These are phyloP conservation scores for Aspergillus ostianus DNA, from an alignment of 495 filamentous ascomycete genomes.

Conservation along the genomic window DNA sequence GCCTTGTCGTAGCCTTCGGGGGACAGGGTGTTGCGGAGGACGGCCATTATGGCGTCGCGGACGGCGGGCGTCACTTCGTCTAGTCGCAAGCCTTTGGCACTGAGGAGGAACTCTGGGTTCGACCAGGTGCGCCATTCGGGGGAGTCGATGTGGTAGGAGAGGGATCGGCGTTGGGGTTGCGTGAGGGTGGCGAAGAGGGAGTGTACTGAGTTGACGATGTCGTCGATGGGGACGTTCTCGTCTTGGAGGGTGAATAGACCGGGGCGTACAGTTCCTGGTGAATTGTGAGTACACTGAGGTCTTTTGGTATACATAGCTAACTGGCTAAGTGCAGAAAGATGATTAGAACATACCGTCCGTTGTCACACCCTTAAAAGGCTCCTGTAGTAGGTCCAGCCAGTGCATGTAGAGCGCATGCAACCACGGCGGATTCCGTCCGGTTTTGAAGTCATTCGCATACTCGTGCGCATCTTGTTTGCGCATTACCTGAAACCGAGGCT, in stretches of 20 bases:
- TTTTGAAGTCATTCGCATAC: constrained; percentile 61
- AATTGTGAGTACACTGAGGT: constrained; percentile 8
- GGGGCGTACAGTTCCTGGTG: constrained; percentile 50
- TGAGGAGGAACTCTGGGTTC: constrained; percentile 68
- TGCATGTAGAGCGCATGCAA: constrained; percentile 63
- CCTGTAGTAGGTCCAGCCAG: constrained; percentile 62
- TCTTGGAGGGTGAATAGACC: constrained; percentile 60
- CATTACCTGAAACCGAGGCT: constrained; percentile 61
- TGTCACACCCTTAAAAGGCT: constrained; percentile 71
- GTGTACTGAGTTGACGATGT: constrained; percentile 51
- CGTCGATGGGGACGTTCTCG: constrained; percentile 56
- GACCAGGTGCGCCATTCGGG: constrained; percentile 74
- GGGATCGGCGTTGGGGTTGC: constrained; percentile 43
- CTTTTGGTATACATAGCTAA: too few species aligned
- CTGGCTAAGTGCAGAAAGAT: background rate
- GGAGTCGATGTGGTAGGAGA: constrained; percentile 63
- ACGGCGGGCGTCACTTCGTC: constrained; percentile 50
- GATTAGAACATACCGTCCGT: constrained; percentile 54
- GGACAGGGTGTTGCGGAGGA: constrained; percentile 59
- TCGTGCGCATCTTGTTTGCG: constrained; percentile 61
- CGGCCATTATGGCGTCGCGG: constrained; percentile 48
- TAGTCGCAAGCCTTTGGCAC: constrained; percentile 62
- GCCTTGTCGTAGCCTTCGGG: constrained; percentile 71
- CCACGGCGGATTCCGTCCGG: constrained; percentile 61
- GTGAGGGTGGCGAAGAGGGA: constrained; percentile 42